Percentiles rank a stretch among this genome's conserved stretches.
Evolutionary conservation across 345 rosid genomes (phyloP).

Genomic region (Clarkia xantiana): DNA sequence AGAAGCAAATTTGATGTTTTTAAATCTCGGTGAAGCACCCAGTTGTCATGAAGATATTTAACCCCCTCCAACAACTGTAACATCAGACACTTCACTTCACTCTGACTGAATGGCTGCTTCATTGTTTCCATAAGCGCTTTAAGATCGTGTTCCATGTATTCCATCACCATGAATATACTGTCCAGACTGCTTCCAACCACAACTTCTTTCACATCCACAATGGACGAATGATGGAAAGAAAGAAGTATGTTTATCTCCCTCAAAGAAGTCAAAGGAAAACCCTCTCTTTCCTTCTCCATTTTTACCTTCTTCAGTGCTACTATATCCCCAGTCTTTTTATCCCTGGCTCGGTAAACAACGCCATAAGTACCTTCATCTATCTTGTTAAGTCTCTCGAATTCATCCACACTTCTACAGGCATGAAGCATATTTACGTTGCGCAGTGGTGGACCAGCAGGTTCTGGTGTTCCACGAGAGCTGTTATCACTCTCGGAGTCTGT

Average conservation of each 20-base stretch:
- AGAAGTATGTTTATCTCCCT: conserved; percentile 96
- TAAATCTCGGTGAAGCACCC: conserved; percentile 98
- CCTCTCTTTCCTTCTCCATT: conserved; percentile 99
- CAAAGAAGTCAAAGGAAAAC: conserved; percentile 87
- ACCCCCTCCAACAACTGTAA: conserved; percentile 85
- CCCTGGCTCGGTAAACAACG: conserved; percentile 93
- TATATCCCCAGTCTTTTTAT: conserved; percentile 82
- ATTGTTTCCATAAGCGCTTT: conserved; percentile 91
- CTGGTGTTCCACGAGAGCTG: conserved; percentile 37
- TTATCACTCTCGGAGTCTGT: conserved; percentile 42
- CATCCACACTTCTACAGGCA: conserved; percentile 99
- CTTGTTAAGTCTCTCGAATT: conserved; percentile 92
- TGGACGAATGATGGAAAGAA: conserved; percentile 86
- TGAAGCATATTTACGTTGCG: conserved; percentile 89
- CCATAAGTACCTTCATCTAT: conserved; percentile 99
- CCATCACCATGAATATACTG: conserved; percentile 99
- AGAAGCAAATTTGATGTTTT: conserved; percentile 93
- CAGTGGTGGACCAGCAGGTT: conserved; percentile 43
- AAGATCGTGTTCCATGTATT: conserved; percentile 98
- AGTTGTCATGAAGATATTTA: conserved; percentile 95
- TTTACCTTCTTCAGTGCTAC: conserved; percentile 98
- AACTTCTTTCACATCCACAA: conserved; percentile 97
- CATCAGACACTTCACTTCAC: conserved; percentile 98
- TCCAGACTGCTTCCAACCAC: conserved; percentile 91
- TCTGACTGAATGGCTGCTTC: conserved; percentile 98